Percentiles rank a stretch among this genome's conserved stretches.
These are phyloP conservation scores for Clavispora carvajalis DNA, from an alignment of 805 yeast species.

Conservation along the genomic window DNA sequence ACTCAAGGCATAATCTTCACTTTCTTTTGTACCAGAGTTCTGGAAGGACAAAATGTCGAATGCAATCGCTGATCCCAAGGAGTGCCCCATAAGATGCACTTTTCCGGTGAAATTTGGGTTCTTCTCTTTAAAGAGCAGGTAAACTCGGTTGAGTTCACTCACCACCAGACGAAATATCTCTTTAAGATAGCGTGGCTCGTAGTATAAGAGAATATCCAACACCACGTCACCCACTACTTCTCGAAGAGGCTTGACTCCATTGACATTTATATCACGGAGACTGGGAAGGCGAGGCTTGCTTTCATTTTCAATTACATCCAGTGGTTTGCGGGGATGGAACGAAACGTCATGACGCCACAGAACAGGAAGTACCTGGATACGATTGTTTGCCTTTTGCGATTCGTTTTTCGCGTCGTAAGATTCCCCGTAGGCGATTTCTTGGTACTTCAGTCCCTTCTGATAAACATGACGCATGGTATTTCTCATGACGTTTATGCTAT, in stretches of 20 bases:
- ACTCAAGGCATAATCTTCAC: constrained; percentile 35
- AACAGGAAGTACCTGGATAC: constrained; percentile 82
- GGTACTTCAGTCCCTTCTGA: constrained; percentile 32
- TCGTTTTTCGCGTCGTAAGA: constrained; percentile 12
- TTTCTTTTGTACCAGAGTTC: constrained; percentile 30
- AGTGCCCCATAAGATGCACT: constrained; percentile 84
- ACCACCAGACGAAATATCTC: constrained; percentile 62
- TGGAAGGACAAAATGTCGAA: constrained; percentile 66
- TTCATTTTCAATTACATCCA: constrained; percentile 21
- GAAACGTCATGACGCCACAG: constrained; percentile 83
- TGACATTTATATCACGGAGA: constrained; percentile 66
- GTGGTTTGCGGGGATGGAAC: constrained; percentile 46
- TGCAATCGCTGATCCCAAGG: constrained; percentile 81
- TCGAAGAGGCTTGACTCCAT: constrained; percentile 72
- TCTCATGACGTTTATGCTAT: constrained; percentile 67
- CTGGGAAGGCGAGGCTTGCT: constrained; percentile 51
- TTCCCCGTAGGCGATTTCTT: constrained; percentile 26
- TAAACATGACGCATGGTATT: constrained; percentile 50
- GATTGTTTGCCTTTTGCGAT: constrained; percentile 36
- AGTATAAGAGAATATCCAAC: constrained; percentile 72
- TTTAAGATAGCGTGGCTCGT: constrained; percentile 60
- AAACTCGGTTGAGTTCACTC: constrained; percentile 57
- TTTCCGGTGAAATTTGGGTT: constrained; percentile 77
- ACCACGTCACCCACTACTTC: constrained; percentile 81
- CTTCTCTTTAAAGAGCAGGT: constrained; percentile 48